Evolutionary conservation across 768 basidiomycete genomes (phyloP).

Genomic region (Lanmaoa pseudosensibilis): DNA sequence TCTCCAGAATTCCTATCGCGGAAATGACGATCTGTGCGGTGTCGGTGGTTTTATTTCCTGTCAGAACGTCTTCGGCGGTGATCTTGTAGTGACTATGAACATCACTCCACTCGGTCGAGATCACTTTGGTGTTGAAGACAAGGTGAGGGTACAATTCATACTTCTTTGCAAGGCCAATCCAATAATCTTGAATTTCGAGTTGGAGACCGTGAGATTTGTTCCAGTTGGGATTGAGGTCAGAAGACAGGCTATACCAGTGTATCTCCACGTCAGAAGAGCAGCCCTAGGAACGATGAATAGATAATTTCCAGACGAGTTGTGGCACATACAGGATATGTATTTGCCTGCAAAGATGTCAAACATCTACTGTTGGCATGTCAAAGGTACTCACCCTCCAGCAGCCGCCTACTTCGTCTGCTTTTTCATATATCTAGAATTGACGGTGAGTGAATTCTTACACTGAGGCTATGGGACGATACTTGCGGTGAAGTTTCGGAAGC

Average conservation of each 20-base stretch:
- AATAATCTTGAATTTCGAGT: constrained; percentile 44
- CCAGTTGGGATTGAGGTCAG: constrained; percentile 50
- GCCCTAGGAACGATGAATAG: constrained; percentile 31
- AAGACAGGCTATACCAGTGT: constrained; percentile 48
- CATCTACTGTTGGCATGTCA: not conserved
- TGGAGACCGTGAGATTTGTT: constrained; percentile 41
- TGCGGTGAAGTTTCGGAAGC: constrained; percentile 43
- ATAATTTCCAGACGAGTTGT: not conserved
- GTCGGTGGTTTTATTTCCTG: constrained; percentile 30
- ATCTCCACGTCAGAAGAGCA: constrained; percentile 45
- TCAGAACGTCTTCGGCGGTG: constrained; percentile 30
- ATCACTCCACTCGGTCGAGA: constrained; percentile 46
- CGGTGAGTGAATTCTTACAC: not conserved
- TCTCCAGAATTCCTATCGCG: constrained; percentile 48
- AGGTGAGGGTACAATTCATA: constrained; percentile 43
- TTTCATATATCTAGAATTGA: constrained; percentile 43
- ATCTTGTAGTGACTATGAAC: constrained; percentile 38
- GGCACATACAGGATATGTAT: constrained; percentile 27
- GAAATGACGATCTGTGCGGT: constrained; percentile 51
- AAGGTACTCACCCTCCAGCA: constrained; percentile 49
- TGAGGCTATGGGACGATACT: constrained; percentile 5
- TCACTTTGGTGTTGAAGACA: constrained; percentile 44
- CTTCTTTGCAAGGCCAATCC: constrained; percentile 41
- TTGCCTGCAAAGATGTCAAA: constrained; percentile 26
- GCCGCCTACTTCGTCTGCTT: constrained; percentile 45